These are phyloP conservation scores for Myxozyma lipomycoides DNA, from an alignment of 805 yeast species.

Conservation along the genomic window DNA sequence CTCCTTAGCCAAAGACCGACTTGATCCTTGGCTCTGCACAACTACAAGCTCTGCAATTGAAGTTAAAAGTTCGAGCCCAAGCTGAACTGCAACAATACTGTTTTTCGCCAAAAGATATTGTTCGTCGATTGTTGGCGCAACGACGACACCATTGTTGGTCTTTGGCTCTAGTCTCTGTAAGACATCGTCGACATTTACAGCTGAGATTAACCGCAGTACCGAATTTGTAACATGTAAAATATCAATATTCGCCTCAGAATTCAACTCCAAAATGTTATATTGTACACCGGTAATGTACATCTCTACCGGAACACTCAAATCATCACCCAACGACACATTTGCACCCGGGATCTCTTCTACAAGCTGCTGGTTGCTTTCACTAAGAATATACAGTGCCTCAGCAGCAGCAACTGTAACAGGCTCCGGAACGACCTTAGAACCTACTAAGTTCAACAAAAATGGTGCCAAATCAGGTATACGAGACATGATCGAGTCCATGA, in stretches of 20 bases:
- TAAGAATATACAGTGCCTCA: conserved; percentile 35
- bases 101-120: conserved; percentile 41
- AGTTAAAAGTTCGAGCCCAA: conserved; percentile 70
- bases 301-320: conserved; percentile 8
- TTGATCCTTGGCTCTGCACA: not conserved
- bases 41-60: conserved; percentile 62
- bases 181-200: conserved; percentile 2
- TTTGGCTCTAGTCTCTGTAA: conserved; percentile 1
- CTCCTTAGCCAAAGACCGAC: not conserved
- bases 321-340: not conserved
- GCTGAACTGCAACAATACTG: conserved; percentile 61
- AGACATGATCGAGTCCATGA: conserved; percentile 35
- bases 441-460: conserved; percentile 19
- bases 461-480: conserved; percentile 30
- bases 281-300: conserved; percentile 20
- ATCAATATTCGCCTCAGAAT: conserved; percentile 10
- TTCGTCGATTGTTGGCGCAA: conserved; percentile 2
- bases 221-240: conserved; percentile 8
- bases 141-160: conserved; percentile 3
- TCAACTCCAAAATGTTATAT: conserved; percentile 18
- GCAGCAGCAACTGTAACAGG: conserved; percentile 29
- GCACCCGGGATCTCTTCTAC: conserved; percentile 14
- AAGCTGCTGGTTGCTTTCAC: conserved; percentile 32
- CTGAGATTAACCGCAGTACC: not conserved
- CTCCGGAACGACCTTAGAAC: conserved; percentile 5